Percentiles rank a stretch among this genome's conserved stretches.
phyloP scores from a whole-genome alignment of 345 rosid species.

The Lumnitzera racemosa region DNA sequence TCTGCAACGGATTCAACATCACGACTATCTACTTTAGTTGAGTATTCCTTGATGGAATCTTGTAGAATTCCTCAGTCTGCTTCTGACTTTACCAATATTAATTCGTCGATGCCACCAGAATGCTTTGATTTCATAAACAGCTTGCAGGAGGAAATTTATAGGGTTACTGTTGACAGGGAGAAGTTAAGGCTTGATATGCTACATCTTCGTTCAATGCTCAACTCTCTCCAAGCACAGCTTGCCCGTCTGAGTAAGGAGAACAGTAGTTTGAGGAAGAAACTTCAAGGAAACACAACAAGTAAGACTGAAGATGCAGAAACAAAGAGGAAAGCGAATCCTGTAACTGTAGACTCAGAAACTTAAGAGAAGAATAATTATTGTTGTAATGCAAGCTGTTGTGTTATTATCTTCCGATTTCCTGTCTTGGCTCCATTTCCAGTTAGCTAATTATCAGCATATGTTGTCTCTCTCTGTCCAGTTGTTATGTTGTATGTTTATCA shows the following conservation, averaged over 20 bases:
- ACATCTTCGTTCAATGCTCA: conserved; percentile 75
- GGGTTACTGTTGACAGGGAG: conserved; percentile 64
- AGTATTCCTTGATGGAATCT: conserved; percentile 69
- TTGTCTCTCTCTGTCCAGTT: not conserved
- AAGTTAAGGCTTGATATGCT: conserved; percentile 68
- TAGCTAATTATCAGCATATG: not conserved
- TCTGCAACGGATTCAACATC: conserved; percentile 35
- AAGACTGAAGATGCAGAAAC: too few relatives aligned
- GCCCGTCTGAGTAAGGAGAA: conserved; percentile 61
- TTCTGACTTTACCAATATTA: conserved; percentile 20
- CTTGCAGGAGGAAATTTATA: conserved; percentile 57
- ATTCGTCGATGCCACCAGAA: conserved; percentile 37
- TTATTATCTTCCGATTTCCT: too few relatives aligned
- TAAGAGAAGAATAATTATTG: too few relatives aligned
- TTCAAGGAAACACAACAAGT: not conserved
- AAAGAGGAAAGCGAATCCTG: too few relatives aligned
- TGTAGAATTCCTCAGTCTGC: conserved; percentile 26
- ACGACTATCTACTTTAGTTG: conserved; percentile 70
- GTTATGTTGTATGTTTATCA: not conserved
- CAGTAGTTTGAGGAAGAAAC: conserved; percentile 49
- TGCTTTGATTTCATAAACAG: conserved; percentile 40
- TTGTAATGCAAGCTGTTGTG: too few relatives aligned
- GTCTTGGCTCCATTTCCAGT: not conserved
- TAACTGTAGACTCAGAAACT: too few relatives aligned
- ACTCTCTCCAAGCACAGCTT: conserved; percentile 60